Evolutionary conservation across 495 filamentous ascomycete genomes (phyloP).

Genomic region (Aspergillus bertholletiae): DNA sequence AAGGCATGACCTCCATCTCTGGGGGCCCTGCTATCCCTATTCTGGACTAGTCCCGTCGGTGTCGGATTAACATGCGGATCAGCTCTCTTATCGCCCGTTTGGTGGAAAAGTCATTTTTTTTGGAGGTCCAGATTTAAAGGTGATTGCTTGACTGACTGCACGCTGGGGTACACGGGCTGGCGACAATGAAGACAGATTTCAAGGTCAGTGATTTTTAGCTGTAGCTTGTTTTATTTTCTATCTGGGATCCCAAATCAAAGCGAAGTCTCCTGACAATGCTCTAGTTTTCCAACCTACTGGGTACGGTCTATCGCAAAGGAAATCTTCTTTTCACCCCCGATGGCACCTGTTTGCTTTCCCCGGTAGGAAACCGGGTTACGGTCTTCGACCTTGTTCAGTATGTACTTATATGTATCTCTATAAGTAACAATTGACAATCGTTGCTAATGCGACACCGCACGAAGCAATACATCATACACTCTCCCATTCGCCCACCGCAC

Average conservation of each 20-base stretch:
- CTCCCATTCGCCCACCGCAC: constrained; percentile 91
- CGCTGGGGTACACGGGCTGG: constrained; percentile 17
- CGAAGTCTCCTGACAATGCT: background rate
- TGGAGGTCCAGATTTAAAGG: constrained; percentile 8
- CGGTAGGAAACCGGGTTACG: constrained; percentile 92
- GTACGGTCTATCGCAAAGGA: constrained; percentile 95
- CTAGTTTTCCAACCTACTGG: constrained; percentile 91
- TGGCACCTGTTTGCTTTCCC: constrained; percentile 92
- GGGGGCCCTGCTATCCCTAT: constrained; percentile 13
- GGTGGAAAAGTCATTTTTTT: constrained; percentile 17
- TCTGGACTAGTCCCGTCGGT: constrained; percentile 13
- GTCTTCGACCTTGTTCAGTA: constrained; percentile 97
- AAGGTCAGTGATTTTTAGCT: constrained; percentile 52
- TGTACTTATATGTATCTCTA: constrained; percentile 18
- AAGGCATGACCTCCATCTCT: constrained; percentile 7
- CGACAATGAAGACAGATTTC: constrained; percentile 92
- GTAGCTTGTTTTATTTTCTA: background rate
- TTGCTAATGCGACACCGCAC: constrained; percentile 3
- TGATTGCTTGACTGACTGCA: constrained; percentile 1
- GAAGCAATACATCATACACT: constrained; percentile 91
- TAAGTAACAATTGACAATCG: no score
- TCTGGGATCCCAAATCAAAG: background rate
- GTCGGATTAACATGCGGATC: constrained; percentile 23
- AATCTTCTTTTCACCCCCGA: constrained; percentile 96
- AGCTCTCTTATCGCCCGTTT: constrained; percentile 23